Conservation (phyloP, 2,329 filamentous ascomycete species). For the Didymella arachidicola region DNA sequence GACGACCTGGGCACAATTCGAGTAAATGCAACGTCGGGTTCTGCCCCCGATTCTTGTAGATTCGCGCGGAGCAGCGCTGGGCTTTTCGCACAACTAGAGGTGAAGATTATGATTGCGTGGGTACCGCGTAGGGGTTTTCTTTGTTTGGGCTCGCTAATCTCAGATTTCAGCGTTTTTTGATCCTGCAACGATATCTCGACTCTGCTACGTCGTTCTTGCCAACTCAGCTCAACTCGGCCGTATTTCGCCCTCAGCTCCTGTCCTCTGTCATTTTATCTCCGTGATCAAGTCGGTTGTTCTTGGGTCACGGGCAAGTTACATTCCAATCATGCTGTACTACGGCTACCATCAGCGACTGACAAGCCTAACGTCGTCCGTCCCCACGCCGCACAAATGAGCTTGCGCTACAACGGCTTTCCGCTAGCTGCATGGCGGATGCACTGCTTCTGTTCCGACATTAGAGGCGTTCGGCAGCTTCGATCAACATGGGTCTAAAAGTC, state of each 20-base stretch:
- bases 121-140: conserved; percentile 20
- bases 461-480: conserved; percentile 21
- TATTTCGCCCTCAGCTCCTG: conserved; percentile 24
- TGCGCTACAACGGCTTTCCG: conserved; percentile 40
- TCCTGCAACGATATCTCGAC: conserved; percentile 12
- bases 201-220: conserved; percentile 16
- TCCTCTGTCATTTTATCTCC: conserved; percentile 28
- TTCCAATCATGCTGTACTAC: conserved; percentile 43
- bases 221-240: conserved; percentile 5
- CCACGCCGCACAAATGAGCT: conserved; percentile 37
- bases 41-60: conserved; percentile 19
- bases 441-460: conserved; percentile 38
- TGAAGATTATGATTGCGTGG: conserved; percentile 17
- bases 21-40: conserved; percentile 35
- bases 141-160: conserved; percentile 11
- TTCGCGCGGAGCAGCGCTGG: conserved; percentile 15
- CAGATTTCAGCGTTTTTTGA: conserved; percentile 16
- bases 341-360: conserved; percentile 31
- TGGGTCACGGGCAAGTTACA: conserved; percentile 40
- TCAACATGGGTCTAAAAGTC: conserved; percentile 26
- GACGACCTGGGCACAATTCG: background rate
- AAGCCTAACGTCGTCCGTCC: conserved; percentile 26
- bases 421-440: conserved; percentile 43
- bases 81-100: conserved; percentile 1
- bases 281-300: conserved; percentile 24